Evolutionary conservation across 805 yeast genomes (phyloP).

Genomic region (Monosporozyma unispora): DNA sequence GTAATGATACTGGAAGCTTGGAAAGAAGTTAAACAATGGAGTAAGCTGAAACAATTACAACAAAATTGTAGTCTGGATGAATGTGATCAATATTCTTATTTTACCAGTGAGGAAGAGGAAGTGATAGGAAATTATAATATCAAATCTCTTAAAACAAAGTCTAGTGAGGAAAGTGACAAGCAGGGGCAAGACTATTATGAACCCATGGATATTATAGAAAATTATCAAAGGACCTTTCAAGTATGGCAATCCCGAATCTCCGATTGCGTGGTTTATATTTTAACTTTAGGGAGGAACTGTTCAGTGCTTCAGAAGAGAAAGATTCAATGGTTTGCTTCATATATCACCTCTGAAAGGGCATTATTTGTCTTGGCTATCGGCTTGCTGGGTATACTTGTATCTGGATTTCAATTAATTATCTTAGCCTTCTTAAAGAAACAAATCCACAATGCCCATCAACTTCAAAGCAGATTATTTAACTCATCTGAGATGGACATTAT

Average conservation of each 20-base stretch:
- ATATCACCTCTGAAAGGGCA: conserved; percentile 47
- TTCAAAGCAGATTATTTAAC: conserved; percentile 1
- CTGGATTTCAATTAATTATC: conserved; percentile 46
- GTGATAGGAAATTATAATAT: background rate
- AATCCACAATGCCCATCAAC: conserved; percentile 1
- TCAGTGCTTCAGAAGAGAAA: conserved; percentile 10
- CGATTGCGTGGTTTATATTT: conserved; percentile 3
- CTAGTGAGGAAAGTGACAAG: background rate
- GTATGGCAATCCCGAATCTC: conserved; percentile 14
- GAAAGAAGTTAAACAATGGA: conserved; percentile 43
- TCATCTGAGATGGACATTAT: conserved; percentile 14
- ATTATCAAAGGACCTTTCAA: conserved; percentile 16
- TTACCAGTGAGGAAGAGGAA: background rate
- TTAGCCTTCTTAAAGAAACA: conserved; percentile 22
- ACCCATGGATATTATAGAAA: conserved; percentile 13
- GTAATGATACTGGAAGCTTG: conserved; percentile 37
- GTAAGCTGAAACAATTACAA: conserved; percentile 32
- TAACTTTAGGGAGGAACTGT: background rate
- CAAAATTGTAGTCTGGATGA: conserved; percentile 11
- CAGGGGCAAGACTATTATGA: background rate
- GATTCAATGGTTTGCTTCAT: conserved; percentile 32
- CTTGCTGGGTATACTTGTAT: conserved; percentile 45
- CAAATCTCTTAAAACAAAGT: background rate
- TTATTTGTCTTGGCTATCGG: conserved; percentile 44
- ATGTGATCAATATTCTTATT: background rate